Conservation (phyloP, 305 asterid genomes). For the Andrographis paniculata region DNA sequence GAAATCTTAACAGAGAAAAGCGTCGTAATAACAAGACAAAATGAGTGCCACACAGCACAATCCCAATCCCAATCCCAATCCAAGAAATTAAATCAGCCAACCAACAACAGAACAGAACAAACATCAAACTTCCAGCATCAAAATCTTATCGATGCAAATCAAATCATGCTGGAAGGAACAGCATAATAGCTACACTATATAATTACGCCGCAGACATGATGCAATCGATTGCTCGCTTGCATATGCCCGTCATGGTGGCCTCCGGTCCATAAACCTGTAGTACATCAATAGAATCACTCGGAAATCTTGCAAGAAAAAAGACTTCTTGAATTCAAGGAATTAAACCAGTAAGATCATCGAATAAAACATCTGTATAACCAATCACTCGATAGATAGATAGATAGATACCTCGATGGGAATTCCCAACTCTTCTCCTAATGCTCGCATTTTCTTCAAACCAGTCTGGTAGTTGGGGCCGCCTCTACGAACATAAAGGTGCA, state of each 20-base stretch:
- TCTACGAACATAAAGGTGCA: slow-evolving; percentile 70
- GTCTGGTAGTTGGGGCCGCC: slow-evolving; percentile 82
- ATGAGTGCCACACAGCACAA: too few relatives aligned
- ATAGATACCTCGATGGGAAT: slow-evolving; percentile 80
- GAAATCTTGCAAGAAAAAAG: too few relatives aligned
- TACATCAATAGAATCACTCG: background rate
- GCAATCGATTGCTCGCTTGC: slow-evolving; percentile 71
- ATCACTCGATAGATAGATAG: too few relatives aligned
- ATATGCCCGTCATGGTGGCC: slow-evolving; percentile 81
- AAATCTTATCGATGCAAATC: too few relatives aligned
- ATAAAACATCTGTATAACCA: too few relatives aligned
- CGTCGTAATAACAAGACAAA: too few relatives aligned
- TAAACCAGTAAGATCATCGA: background rate
- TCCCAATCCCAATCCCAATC: too few relatives aligned
- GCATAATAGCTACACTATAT: background rate
- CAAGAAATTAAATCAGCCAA: too few relatives aligned
- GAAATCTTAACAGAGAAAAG: too few relatives aligned
- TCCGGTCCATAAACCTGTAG: slow-evolving; percentile 74
- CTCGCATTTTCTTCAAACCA: slow-evolving; percentile 66
- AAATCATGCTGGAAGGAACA: background rate
- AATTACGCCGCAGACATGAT: slow-evolving; percentile 40
- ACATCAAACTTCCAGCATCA: too few relatives aligned
- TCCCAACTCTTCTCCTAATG: slow-evolving; percentile 66
- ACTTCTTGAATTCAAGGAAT: background rate
- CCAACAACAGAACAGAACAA: too few relatives aligned